Percentiles rank a stretch among this genome's conserved stretches.
Evolutionary conservation across 1,284 basidiomycete genomes (phyloP).

Genomic region (Malassezia sp.): DNA sequence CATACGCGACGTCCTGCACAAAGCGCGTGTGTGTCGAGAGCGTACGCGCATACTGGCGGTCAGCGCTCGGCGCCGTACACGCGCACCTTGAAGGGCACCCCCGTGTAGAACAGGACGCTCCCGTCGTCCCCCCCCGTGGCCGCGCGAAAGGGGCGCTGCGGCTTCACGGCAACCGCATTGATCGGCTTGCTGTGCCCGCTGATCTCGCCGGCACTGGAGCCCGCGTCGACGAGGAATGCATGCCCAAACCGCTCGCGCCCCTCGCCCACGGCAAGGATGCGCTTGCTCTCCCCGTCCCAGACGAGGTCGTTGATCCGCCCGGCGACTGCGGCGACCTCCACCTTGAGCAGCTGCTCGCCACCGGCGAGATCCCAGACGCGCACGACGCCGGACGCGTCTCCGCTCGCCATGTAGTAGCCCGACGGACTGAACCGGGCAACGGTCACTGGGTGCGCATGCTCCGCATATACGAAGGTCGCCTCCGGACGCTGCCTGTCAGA

Average conservation of each 20-base stretch:
- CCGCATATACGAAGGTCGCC: constrained; percentile 54
- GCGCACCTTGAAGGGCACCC: constrained; percentile 55
- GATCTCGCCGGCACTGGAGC: constrained; percentile 83
- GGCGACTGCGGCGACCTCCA: constrained; percentile 57
- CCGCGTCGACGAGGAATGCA: constrained; percentile 52
- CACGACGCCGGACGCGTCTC: constrained; percentile 48
- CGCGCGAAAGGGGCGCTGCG: constrained; percentile 80
- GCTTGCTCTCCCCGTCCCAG: constrained; percentile 86
- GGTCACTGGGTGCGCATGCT: constrained; percentile 72
- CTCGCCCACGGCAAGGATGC: constrained; percentile 91
- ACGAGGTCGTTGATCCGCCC: constrained; percentile 82
- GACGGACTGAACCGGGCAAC: constrained; percentile 85
- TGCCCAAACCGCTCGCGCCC: constrained; percentile 63
- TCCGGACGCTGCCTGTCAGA: constrained; percentile 48
- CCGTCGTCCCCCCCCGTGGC: constrained; percentile 57
- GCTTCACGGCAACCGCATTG: constrained; percentile 80
- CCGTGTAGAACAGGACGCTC: constrained; percentile 68
- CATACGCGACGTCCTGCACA: constrained; percentile 79
- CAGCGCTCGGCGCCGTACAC: too few species aligned
- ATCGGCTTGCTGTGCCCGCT: constrained; percentile 84
- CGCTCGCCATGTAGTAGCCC: constrained; percentile 84
- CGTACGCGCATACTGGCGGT: constrained; percentile 33
- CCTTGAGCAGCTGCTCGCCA: constrained; percentile 73
- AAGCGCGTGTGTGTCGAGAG: constrained; percentile 70
- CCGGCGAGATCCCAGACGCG: constrained; percentile 87